Evolutionary conservation across 2,329 filamentous ascomycete genomes (phyloP), one percentile per base, ranked within the genome.

Genomic region (Rhynchosporium graminicola): DNA sequence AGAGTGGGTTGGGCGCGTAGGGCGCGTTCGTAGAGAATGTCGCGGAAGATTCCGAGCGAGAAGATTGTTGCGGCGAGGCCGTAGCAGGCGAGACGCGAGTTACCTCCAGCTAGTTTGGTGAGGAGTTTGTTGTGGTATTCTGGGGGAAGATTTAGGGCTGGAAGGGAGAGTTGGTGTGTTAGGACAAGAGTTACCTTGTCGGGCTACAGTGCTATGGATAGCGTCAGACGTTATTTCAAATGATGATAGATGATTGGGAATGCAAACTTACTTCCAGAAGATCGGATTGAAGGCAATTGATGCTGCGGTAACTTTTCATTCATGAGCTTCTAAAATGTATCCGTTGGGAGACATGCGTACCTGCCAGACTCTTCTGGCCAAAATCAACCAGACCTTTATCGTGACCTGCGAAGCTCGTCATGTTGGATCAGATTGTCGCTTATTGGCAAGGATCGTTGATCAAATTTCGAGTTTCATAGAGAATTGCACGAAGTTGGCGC

Each of bases 201-300:
- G 88, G 65, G 92, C 92, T 70, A 92, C 87, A 72, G 92, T 90
- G 76, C 91, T 96, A 62, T 10, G 43, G n/a, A 57, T 10, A 26
- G n/a, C 26, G 42, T 68, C 61, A 68, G 62, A 52, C 36, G 40
- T 10, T 63, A 7, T 28, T 12, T 40, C 20, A 20, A 20, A 20
- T 20, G 8, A 26, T 57, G 46, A 51, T 20, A 13, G 42, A 51
- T 28, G 57, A 45, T 54, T 47, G 42, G 45, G 48, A 45, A 50
- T 67, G 64, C 57, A 50, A 65, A 83, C 91, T 82, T 83, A 97
- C 93, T 99, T 99, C 95, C 95, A 99, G 78, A 97, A 98, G n/a
- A 95, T 88, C 28, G 95, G 95, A 78, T 99, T 99, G 79, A 99
- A 98, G 55, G 88, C 83, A 78, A 99, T 96, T 59, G 90, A 85